A percentile compares a stretch with the other conserved stretches of the same genome.
These are phyloP conservation scores for Magnaporthiopsis rhizophila DNA, from an alignment of 2,329 filamentous ascomycete species.

Conservation along the genomic window DNA sequence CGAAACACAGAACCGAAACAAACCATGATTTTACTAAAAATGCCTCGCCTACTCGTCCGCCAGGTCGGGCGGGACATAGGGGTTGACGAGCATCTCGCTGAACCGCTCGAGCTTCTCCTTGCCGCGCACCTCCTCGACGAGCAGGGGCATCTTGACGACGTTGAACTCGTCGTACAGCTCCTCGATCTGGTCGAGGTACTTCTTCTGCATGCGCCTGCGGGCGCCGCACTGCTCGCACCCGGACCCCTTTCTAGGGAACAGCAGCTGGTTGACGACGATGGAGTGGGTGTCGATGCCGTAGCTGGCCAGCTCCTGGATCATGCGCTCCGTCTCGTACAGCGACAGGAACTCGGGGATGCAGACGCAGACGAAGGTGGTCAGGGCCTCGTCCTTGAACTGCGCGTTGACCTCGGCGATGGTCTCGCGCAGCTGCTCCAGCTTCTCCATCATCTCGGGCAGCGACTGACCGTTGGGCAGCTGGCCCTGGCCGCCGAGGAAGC, in stretches of 20 bases:
- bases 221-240: constrained; percentile 94
- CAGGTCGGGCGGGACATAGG: constrained; percentile 58
- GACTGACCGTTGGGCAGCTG: constrained; percentile 83
- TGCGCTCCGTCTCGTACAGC: constrained; percentile 96
- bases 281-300: constrained; percentile 95
- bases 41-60: constrained; percentile 10
- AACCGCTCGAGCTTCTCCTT: constrained; percentile 92
- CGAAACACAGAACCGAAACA: not conserved
- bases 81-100: constrained; percentile 73
- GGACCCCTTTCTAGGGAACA: constrained; percentile 81
- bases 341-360: constrained; percentile 97
- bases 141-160: constrained; percentile 93
- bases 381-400: constrained; percentile 93
- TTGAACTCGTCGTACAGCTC: constrained; percentile 99
- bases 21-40: not conserved
- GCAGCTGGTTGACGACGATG: constrained; percentile 95
- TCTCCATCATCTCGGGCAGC: constrained; percentile 84
- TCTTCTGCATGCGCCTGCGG: constrained; percentile 95
- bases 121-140: constrained; percentile 91
- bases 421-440: constrained; percentile 86
- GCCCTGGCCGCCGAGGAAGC: constrained; percentile 55
- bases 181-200: constrained; percentile 97
- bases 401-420: constrained; percentile 95
- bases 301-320: constrained; percentile 94
- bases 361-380: constrained; percentile 96